Evolutionary conservation across 2,329 filamentous ascomycete genomes (phyloP).

Genomic region (Elsinoe australis): DNA sequence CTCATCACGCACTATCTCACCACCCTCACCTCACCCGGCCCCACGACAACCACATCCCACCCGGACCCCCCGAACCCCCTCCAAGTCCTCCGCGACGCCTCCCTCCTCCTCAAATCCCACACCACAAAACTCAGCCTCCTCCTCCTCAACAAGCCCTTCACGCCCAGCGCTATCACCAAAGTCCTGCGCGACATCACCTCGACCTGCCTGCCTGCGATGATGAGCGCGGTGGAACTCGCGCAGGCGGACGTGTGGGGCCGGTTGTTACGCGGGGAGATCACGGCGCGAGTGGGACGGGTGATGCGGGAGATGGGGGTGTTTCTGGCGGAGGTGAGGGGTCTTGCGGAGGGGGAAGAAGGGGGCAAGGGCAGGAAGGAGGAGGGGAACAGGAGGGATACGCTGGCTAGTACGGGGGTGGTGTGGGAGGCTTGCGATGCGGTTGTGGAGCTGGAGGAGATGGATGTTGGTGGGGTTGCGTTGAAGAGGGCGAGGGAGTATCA

Average conservation of each 20-base stretch:
- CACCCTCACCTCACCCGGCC: constrained; percentile 24
- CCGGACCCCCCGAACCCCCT: constrained; percentile 47
- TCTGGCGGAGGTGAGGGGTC: constrained; percentile 50
- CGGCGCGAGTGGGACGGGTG: constrained; percentile 50
- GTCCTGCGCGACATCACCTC: constrained; percentile 66
- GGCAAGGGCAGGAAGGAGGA: constrained; percentile 27
- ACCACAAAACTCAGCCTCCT: constrained; percentile 81
- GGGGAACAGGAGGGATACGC: constrained; percentile 42
- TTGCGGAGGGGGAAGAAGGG: constrained; percentile 43
- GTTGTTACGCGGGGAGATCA: constrained; percentile 57
- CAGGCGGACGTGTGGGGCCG: constrained; percentile 54
- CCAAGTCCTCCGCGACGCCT: constrained; percentile 61
- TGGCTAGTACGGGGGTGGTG: constrained; percentile 64
- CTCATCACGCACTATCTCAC: constrained; percentile 29
- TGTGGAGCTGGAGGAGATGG: constrained; percentile 54
- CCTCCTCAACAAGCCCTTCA: constrained; percentile 79
- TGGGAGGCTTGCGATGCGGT: constrained; percentile 79
- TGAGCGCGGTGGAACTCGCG: constrained; percentile 62
- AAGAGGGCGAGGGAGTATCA: constrained; percentile 65
- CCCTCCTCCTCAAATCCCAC: constrained; percentile 69
- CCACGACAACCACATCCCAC: constrained; percentile 19
- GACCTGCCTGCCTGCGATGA: constrained; percentile 65
- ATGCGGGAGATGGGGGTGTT: constrained; percentile 57
- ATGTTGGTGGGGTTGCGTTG: constrained; percentile 62
- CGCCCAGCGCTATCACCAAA: constrained; percentile 62